phyloP scores from a whole-genome alignment of 106 monocot genomes.

The Agapanthus africanus region DNA sequence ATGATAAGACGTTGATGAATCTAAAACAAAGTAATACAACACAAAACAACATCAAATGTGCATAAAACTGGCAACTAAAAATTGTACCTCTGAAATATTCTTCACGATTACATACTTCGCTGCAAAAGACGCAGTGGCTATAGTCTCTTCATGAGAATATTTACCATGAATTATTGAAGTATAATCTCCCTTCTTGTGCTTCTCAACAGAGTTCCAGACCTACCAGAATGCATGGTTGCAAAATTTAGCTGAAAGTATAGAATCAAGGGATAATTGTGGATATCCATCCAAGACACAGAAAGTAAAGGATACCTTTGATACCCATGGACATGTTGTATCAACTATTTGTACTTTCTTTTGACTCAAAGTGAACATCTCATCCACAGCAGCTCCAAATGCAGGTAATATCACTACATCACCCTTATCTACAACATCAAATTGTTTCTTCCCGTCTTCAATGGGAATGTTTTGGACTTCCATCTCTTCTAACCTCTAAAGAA shows the following conservation, averaged over 20 bases:
- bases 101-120: conserved; percentile 83
- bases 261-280: neutral
- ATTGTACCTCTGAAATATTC: conserved; percentile 74
- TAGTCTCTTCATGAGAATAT: conserved; percentile 91
- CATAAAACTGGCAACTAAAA: neutral
- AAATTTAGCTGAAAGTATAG: conserved; percentile 2
- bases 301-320: conserved; percentile 74
- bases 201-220: conserved; percentile 97
- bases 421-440: conserved; percentile 66
- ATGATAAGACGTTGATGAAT: conserved; percentile 1
- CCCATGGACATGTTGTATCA: conserved; percentile 99
- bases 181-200: conserved; percentile 92
- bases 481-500: conserved; percentile 65
- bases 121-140: conserved; percentile 96
- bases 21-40: neutral
- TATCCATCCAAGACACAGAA: neutral
- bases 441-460: conserved; percentile 60
- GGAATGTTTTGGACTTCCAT: conserved; percentile 85
- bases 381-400: conserved; percentile 93
- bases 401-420: conserved; percentile 90
- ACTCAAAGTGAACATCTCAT: conserved; percentile 86
- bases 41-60: neutral
- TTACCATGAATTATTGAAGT: conserved; percentile 97
- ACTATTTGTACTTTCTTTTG: conserved; percentile 92
- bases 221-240: conserved; percentile 17